Percentiles rank a stretch among this genome's conserved stretches.
phyloP scores from a whole-genome alignment of 495 filamentous ascomycete species.

The Daldinia bambusicola region DNA sequence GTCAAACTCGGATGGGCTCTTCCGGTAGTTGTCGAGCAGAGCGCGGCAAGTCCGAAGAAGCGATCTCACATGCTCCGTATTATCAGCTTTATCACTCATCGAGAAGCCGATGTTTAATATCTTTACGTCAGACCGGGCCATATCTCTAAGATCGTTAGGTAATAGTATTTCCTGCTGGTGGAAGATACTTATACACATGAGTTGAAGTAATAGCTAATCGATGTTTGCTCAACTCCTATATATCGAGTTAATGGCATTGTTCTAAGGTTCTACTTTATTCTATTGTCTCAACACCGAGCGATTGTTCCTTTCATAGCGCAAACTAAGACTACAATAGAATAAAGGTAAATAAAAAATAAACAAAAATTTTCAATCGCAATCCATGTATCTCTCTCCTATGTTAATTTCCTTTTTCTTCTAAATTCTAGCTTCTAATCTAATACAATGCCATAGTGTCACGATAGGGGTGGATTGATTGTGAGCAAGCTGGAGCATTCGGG shows the following conservation, averaged over 20 bases:
- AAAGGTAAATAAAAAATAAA: background rate
- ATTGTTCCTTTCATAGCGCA: background rate
- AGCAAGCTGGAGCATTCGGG: background rate
- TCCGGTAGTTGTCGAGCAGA: slow-evolving; percentile 47
- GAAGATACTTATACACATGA: background rate
- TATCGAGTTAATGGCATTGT: slow-evolving; percentile 30
- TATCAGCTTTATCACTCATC: slow-evolving; percentile 11
- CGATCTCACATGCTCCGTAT: slow-evolving; percentile 11
- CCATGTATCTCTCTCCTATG: background rate
- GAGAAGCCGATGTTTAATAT: slow-evolving; percentile 27
- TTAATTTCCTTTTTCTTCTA: background rate
- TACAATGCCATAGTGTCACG: background rate
- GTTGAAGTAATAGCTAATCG: background rate
- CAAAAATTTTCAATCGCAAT: background rate
- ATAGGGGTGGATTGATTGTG: background rate
- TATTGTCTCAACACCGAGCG: slow-evolving; percentile 8
- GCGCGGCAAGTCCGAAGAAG: slow-evolving; percentile 9
- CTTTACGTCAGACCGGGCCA: slow-evolving; percentile 6
- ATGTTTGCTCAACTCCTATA: background rate
- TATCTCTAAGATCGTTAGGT: background rate
- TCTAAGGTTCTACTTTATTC: background rate
- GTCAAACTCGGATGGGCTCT: slow-evolving; percentile 44
- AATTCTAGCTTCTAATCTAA: background rate
- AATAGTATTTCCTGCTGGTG: background rate
- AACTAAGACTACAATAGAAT: background rate